Percentiles rank a stretch among this genome's conserved stretches.
phyloP scores from a whole-genome alignment of 2,329 filamentous ascomycete genomes.

The Diaporthe velutina region DNA sequence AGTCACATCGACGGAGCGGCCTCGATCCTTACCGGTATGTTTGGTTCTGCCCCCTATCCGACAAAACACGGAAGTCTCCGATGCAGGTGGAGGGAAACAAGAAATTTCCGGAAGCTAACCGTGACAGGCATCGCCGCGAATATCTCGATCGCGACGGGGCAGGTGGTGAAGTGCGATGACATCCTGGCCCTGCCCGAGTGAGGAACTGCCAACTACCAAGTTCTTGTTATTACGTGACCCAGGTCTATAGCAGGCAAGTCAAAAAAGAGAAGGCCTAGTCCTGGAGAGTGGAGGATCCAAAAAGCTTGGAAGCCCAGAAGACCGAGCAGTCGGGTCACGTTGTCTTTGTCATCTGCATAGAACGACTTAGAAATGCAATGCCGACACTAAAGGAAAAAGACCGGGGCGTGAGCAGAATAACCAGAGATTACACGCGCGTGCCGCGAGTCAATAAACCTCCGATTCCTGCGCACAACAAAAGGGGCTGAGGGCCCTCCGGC shows the following conservation, averaged over 20 bases:
- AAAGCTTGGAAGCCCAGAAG: neutral
- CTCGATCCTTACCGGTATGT: conserved; percentile 63
- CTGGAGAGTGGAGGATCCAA: conserved; percentile 10
- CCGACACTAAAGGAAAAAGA: neutral
- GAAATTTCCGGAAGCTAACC: conserved; percentile 8
- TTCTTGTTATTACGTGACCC: neutral
- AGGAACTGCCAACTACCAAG: neutral
- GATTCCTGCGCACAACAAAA: conserved; percentile 11
- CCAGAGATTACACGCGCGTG: conserved; percentile 5
- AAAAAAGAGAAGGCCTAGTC: neutral
- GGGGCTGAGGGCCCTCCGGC: conserved; percentile 7
- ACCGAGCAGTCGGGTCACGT: conserved; percentile 16
- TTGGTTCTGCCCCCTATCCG: neutral
- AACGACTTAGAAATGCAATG: conserved; percentile 20
- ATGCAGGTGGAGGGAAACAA: neutral
- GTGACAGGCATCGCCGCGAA: conserved; percentile 67
- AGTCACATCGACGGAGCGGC: conserved; percentile 70
- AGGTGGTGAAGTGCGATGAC: conserved; percentile 69
- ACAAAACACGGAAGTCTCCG: conserved; percentile 4
- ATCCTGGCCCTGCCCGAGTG: conserved; percentile 52
- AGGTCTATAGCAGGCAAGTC: neutral
- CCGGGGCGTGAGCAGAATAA: conserved; percentile 10
- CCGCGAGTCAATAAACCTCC: neutral
- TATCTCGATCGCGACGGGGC: conserved; percentile 67
- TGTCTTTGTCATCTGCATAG: conserved; percentile 22